Base-by-base conservation (phyloP, 306 rosid species). In the Vicia villosa region DNA sequence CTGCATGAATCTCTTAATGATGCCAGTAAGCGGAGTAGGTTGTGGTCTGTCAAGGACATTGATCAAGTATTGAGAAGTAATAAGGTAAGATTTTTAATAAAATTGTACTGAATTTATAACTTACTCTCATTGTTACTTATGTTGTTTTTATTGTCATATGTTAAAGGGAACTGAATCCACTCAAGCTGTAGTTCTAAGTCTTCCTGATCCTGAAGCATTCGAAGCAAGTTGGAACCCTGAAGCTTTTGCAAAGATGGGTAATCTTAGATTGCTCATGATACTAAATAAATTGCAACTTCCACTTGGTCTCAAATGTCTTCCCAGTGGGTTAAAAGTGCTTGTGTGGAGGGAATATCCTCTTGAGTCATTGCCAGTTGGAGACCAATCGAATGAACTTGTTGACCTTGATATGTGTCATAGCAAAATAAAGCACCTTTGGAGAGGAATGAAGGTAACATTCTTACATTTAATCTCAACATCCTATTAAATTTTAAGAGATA, bases 21-120 rank as follows among this genome's bases (percentile, higher is more conserved):
- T 32, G 80, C 80, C 0, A 14, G 74, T 45, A 69, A 52, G 16
- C 59, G 72, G 6, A 74, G 80, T 43, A 74, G 86, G 36, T 51
- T 82, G 30, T 82, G 83, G 72, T 42, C 68, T 51, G 40, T 54
- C 4, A 68, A 70, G 3, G 83, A 82, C 37, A 43, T 78, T 20
- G 41, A 58, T 28, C 38, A 74, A n/a, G 58, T 82, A 10, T 32
- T 82, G 14, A 16, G 43, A 52, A 71, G 59, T 5, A 65, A 74
- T 26, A 65, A 37, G 45, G 69, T 73, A 37, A 49, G 45, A 14
- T 5, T 34, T 37, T 72, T 46, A 26, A 28, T 17, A 19, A 69
- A 22, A 41, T 8, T 41, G 32, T 21, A 10, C 43, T 41, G 19
- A 10, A 40, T 26, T 57, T 56, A 28, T 4, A 10, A 69, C 21